These are phyloP conservation scores for Umbilicus rupestris DNA, from an alignment of 164 flowering plant species.

Conservation along the genomic window DNA sequence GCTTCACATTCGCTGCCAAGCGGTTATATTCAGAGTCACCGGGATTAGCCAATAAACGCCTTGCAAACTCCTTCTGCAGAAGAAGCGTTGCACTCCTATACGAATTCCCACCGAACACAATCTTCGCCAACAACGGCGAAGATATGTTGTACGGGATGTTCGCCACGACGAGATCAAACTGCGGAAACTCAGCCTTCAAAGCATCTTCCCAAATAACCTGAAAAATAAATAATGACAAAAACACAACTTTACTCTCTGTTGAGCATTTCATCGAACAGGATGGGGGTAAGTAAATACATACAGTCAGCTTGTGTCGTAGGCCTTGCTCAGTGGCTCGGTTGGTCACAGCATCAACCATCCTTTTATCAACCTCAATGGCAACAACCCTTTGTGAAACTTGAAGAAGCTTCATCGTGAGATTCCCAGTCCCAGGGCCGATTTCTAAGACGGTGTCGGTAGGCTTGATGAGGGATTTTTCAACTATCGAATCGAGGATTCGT, in stretches of 20 bases:
- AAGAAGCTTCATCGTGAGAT: constrained; percentile 79
- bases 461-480: constrained; percentile 40
- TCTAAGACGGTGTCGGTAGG: constrained; percentile 71
- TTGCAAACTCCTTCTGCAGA: constrained; percentile 87
- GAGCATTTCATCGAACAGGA: constrained; percentile 43
- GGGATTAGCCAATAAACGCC: constrained; percentile 68
- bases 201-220: constrained; percentile 71
- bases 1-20: constrained; percentile 76
- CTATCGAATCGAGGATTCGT: constrained; percentile 65
- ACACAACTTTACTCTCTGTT: constrained; percentile 7
- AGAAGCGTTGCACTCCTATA: constrained; percentile 76
- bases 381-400: constrained; percentile 56
- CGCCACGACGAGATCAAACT: constrained; percentile 75
- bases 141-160: constrained; percentile 87
- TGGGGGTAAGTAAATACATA: constrained; percentile 20
- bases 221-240: constrained; percentile 13
- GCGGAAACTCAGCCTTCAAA: constrained; percentile 65
- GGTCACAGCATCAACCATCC: constrained; percentile 70
- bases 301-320: constrained; percentile 38
- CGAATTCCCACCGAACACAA: constrained; percentile 38
- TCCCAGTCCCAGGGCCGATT: constrained; percentile 97
- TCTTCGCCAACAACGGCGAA: constrained; percentile 66
- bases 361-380: constrained; percentile 63
- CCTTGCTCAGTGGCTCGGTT: constrained; percentile 50
- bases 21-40: constrained; percentile 81